Evolutionary conservation across 2,329 filamentous ascomycete species (phyloP), one percentile per base, ranked within the genome.

Genomic region (Raffaelea deltoideospora): DNA sequence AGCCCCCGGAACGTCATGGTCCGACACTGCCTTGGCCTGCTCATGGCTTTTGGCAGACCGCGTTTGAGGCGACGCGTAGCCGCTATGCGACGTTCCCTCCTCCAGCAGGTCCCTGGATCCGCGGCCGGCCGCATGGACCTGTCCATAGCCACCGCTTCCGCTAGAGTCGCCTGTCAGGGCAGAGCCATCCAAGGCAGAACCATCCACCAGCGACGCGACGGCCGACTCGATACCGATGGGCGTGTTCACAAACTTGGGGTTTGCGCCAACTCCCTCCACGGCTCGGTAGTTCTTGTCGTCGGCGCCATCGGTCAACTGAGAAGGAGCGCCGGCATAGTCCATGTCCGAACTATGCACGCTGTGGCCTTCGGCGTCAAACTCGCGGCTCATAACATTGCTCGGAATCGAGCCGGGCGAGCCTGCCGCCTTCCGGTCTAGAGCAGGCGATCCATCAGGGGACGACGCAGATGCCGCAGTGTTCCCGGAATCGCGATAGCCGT

Each of bases 121-220:
- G 40, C 58, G 43, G n/a, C n/a, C n/a, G 41, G 50, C 34, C 10
- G 34, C 34, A 1, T 39, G 48, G 43, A 57, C 46, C 42, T 65
- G 68, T 1, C 26, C 39, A 20, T 69, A 64, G 43, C 67, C 63
- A n/a, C 63, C 62, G 47, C 54, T 53, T 19, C 60, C 58, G 23
- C 62, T 64, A 11, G 73, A 77, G 10, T 64, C 66, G 13, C 59
- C 61, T 3, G 75, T 87, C 37, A 94, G 53, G 11, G 79, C 71
- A 3, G 85, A 92, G 35, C 69, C 69, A 5, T 73, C 69, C 14
- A 73, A 53, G 54, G 69, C 61, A 0, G 85, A 88, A 15, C 86
- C 84, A 47, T 90, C 79, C 2, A 78, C 62, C 7, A 96, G 63
- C 14, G 87, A 95, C 8, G 88, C 88, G 10, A 96, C 87, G 10